These are phyloP conservation scores for Elsinoe ampelina DNA, from an alignment of 2,329 filamentous ascomycete genomes.

Conservation along the genomic window DNA sequence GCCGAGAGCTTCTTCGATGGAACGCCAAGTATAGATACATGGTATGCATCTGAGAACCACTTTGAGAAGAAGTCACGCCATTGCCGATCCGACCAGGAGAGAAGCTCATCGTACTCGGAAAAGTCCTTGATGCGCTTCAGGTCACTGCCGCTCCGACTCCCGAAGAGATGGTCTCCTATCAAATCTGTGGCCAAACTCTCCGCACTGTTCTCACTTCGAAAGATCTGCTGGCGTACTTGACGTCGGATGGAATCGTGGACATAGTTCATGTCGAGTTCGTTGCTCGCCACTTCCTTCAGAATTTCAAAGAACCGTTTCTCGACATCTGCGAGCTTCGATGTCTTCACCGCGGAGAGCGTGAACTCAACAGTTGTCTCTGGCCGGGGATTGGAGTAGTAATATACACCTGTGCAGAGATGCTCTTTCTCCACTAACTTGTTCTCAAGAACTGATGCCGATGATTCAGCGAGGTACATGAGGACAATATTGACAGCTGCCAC, in stretches of 20 bases:
- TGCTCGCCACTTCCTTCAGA: conserved; percentile 67
- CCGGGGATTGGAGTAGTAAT: conserved; percentile 67
- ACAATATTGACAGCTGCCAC: conserved; percentile 69
- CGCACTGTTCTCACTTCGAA: conserved; percentile 70
- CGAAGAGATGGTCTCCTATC: conserved; percentile 88
- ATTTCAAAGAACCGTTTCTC: conserved; percentile 80
- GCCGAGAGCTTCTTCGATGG: conserved; percentile 72
- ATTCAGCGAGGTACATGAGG: conserved; percentile 81
- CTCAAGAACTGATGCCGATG: conserved; percentile 83
- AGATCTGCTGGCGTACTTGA: conserved; percentile 72
- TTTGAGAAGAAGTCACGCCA: conserved; percentile 76
- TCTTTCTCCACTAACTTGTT: conserved; percentile 90
- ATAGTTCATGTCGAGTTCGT: conserved; percentile 81
- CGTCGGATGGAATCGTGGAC: conserved; percentile 78
- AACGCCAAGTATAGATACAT: conserved; percentile 79
- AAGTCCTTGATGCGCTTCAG: conserved; percentile 35
- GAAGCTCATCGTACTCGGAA: conserved; percentile 55
- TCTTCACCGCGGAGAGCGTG: conserved; percentile 76
- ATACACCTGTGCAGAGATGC: conserved; percentile 78
- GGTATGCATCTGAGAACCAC: conserved; percentile 77
- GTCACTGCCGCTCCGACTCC: conserved; percentile 63
- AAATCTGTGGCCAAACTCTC: conserved; percentile 75
- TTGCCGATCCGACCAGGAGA: conserved; percentile 69
- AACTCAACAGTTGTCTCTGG: conserved; percentile 80
- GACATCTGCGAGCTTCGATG: conserved; percentile 71